Evolutionary conservation across 2,329 filamentous ascomycete species (phyloP).

Genomic region (Aspergillus hortae): DNA sequence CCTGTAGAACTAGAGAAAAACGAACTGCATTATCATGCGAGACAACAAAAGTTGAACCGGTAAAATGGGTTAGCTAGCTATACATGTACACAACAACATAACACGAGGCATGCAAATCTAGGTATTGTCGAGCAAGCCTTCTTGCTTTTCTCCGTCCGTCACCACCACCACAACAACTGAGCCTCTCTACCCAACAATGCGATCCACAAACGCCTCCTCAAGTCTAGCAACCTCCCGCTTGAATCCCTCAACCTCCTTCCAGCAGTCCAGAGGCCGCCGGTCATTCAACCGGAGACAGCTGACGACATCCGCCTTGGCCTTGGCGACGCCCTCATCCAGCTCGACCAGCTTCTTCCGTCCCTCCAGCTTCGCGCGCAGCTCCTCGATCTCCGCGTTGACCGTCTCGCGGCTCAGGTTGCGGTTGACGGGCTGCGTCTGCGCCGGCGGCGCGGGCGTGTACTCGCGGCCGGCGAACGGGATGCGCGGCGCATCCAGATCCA

Average conservation of each 20-base stretch:
- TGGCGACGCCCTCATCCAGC: constrained; percentile 68
- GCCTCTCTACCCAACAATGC: constrained; percentile 51
- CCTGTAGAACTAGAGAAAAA: no score
- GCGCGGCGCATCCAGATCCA: constrained; percentile 40
- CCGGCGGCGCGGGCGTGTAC: constrained; percentile 22
- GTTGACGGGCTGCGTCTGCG: constrained; percentile 26
- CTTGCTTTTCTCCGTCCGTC: constrained; percentile 5
- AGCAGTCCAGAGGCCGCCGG: constrained; percentile 86
- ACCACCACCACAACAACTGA: constrained; percentile 1
- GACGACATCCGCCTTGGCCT: constrained; percentile 71
- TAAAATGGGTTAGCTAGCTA: constrained; percentile 10
- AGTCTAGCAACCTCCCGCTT: constrained; percentile 82
- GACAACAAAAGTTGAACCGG: constrained; percentile 5
- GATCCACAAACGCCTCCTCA: constrained; percentile 85
- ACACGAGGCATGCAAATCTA: constrained; percentile 5
- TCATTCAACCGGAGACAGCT: constrained; percentile 81
- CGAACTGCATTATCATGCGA: background rate
- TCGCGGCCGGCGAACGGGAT: constrained; percentile 42
- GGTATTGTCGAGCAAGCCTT: constrained; percentile 12
- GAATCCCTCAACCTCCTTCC: constrained; percentile 86
- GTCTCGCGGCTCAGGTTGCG: constrained; percentile 49
- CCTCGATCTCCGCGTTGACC: constrained; percentile 57
- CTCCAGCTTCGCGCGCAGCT: constrained; percentile 57
- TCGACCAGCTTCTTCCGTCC: constrained; percentile 58
- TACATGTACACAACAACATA: constrained; percentile 21